These are phyloP conservation scores for Stagonosporopsis vannaccii DNA, from an alignment of 2,329 filamentous ascomycete genomes.

Conservation along the genomic window DNA sequence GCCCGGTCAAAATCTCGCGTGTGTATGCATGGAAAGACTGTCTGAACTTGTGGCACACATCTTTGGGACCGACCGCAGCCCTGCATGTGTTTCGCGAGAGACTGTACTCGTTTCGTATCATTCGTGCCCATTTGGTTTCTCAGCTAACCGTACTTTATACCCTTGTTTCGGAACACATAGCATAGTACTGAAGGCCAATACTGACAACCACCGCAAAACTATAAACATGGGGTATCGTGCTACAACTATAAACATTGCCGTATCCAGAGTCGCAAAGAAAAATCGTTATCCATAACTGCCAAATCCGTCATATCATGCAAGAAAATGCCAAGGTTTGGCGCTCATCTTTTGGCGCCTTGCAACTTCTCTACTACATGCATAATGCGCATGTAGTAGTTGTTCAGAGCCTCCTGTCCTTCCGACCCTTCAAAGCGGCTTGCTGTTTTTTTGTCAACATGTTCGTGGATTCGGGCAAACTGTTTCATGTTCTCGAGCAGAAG, in stretches of 20 bases:
- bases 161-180: neutral
- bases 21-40: neutral
- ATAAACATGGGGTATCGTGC: constrained; percentile 26
- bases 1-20: neutral
- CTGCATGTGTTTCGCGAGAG: constrained; percentile 1
- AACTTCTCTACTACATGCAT: constrained; percentile 60
- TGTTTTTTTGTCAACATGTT: constrained; percentile 60
- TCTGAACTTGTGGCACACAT: neutral
- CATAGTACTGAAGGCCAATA: neutral
- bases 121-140: neutral
- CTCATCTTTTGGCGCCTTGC: constrained; percentile 32
- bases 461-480: constrained; percentile 68
- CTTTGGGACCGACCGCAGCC: neutral
- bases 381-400: constrained; percentile 62
- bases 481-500: constrained; percentile 64
- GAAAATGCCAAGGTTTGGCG: neutral
- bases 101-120: neutral
- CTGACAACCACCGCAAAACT: constrained; percentile 10
- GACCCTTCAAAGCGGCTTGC: constrained; percentile 52
- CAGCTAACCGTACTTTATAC: neutral
- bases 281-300: constrained; percentile 6
- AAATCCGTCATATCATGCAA: neutral
- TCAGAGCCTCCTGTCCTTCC: constrained; percentile 56
- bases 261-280: constrained; percentile 14
- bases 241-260: constrained; percentile 12